These are phyloP conservation scores for Suhomyces anneliseae DNA, from an alignment of 1,139 yeast species.

Conservation along the genomic window DNA sequence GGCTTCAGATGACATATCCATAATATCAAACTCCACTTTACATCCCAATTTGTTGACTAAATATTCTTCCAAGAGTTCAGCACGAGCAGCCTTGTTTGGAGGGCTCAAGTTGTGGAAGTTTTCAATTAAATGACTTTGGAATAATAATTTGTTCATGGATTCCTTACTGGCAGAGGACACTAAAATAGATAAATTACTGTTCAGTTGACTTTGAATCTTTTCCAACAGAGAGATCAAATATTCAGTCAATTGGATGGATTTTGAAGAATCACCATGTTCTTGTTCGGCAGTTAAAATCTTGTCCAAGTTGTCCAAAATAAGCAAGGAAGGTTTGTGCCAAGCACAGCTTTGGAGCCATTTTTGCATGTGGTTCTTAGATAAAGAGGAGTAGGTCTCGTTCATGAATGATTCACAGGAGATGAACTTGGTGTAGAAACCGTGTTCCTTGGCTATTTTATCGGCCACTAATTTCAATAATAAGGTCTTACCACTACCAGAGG, in stretches of 20 bases:
- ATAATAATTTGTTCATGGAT: constrained; percentile 58
- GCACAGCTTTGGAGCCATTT: constrained; percentile 60
- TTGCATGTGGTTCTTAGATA: constrained; percentile 44
- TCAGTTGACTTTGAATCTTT: constrained; percentile 37
- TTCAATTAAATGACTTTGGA: constrained; percentile 71
- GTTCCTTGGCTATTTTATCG: constrained; percentile 28
- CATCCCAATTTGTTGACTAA: constrained; percentile 33
- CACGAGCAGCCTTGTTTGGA: constrained; percentile 68
- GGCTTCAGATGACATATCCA: constrained; percentile 75
- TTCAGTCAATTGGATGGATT: constrained; percentile 60
- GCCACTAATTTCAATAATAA: constrained; percentile 48
- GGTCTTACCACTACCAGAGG: constrained; percentile 81
- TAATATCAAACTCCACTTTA: constrained; percentile 48
- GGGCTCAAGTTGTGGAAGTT: constrained; percentile 60
- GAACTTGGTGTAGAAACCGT: constrained; percentile 44
- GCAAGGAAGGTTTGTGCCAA: constrained; percentile 78
- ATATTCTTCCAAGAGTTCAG: constrained; percentile 50
- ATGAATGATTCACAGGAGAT: constrained; percentile 54
- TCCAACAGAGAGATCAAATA: constrained; percentile 39
- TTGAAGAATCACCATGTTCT: constrained; percentile 65
- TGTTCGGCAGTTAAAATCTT: constrained; percentile 68
- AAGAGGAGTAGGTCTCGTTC: constrained; percentile 55
- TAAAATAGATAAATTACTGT: constrained; percentile 52
- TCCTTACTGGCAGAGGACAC: constrained; percentile 67
- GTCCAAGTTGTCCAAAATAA: constrained; percentile 82